These are phyloP conservation scores for Xylaria grammica DNA, from an alignment of 495 filamentous ascomycete genomes.

Conservation along the genomic window DNA sequence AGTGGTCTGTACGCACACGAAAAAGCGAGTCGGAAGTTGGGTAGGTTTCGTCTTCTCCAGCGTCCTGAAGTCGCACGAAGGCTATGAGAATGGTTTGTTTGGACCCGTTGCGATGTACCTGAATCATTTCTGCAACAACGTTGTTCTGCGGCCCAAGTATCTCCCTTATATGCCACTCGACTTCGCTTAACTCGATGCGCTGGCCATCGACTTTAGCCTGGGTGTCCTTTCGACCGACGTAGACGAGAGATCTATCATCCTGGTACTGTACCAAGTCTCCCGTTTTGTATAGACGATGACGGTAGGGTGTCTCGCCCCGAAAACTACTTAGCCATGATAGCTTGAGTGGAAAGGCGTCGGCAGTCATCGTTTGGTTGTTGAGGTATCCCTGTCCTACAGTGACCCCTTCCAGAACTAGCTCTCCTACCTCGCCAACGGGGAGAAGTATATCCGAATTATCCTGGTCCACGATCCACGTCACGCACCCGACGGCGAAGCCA, in stretches of 20 bases:
- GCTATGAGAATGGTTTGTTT: too few relatives aligned
- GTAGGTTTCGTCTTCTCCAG: too few relatives aligned
- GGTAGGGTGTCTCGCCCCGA: background rate
- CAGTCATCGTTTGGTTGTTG: slow-evolving; percentile 43
- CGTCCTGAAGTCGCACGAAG: too few relatives aligned
- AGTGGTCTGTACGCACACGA: too few relatives aligned
- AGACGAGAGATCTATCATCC: slow-evolving; percentile 37
- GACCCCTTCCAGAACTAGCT: slow-evolving; percentile 52
- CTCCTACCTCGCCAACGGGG: slow-evolving; percentile 54
- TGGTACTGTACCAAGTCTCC: slow-evolving; percentile 62
- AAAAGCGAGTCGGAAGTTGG: too few relatives aligned
- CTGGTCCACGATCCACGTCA: slow-evolving; percentile 21
- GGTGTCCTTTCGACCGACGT: slow-evolving; percentile 43
- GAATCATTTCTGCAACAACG: slow-evolving; percentile 13
- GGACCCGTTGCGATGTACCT: background rate
- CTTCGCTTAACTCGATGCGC: slow-evolving; percentile 46
- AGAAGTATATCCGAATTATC: slow-evolving; percentile 53
- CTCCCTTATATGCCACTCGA: slow-evolving; percentile 32
- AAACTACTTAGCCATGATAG: slow-evolving; percentile 38
- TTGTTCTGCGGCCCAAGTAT: too few relatives aligned
- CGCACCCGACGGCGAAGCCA: background rate
- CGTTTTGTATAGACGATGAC: slow-evolving; percentile 48
- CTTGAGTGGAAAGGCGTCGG: slow-evolving; percentile 43
- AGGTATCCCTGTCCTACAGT: slow-evolving; percentile 51
- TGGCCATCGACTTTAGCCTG: slow-evolving; percentile 49